phyloP scores from a whole-genome alignment of 2,329 filamentous ascomycete species.

The Trichoderma sp. region DNA sequence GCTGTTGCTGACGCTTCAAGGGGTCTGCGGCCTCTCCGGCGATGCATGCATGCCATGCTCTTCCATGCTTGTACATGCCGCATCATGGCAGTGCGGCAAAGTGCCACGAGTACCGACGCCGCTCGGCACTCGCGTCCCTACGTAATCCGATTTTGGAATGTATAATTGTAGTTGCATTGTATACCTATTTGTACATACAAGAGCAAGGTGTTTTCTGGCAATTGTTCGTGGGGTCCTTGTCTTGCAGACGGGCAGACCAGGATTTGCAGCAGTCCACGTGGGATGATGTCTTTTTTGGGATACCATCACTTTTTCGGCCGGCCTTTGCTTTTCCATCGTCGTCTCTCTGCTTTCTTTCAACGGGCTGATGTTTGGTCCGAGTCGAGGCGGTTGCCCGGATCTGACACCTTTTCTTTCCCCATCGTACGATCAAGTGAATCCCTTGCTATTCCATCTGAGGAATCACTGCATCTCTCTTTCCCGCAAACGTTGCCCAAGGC shows the following conservation, averaged over 20 bases:
- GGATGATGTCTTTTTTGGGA: constrained; percentile 4
- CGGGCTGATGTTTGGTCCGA: background rate
- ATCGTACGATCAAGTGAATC: background rate
- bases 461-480: background rate
- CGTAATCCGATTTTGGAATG: background rate
- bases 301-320: constrained; percentile 2
- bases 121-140: background rate
- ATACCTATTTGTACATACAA: background rate
- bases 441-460: background rate
- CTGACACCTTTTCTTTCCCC: background rate
- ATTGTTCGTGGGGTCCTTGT: background rate
- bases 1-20: constrained; percentile 15
- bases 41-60: constrained; percentile 19
- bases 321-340: background rate
- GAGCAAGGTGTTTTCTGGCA: background rate
- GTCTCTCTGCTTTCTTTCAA: background rate
- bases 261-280: constrained; percentile 18
- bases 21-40: constrained; percentile 2
- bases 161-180: background rate
- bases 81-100: background rate
- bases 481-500: background rate
- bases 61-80: background rate
- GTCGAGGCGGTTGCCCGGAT: background rate
- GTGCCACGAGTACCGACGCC: background rate
- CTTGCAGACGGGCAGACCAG: background rate